Percentiles rank a stretch among this genome's conserved stretches.
phyloP scores from a whole-genome alignment of 768 basidiomycete species.

The Phlebiopsis flavidoalba region DNA sequence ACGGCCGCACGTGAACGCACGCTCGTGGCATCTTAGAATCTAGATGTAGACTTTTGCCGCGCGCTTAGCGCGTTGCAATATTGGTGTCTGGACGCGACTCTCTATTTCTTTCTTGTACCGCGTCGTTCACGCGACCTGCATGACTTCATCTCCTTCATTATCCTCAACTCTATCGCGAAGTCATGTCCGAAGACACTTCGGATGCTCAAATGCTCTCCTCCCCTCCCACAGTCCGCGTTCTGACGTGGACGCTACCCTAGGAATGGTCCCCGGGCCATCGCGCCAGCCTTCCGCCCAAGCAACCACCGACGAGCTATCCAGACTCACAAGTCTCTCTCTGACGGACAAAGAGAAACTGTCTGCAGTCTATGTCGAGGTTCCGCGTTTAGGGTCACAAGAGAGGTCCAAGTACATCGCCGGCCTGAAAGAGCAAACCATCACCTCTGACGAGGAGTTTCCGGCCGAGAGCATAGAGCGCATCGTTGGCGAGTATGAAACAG shows the following conservation, averaged over 20 bases:
- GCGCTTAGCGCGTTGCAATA: background rate
- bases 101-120: background rate
- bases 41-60: background rate
- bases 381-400: background rate
- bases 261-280: constrained; percentile 2
- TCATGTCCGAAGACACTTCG: constrained; percentile 4
- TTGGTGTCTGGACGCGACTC: constrained; percentile 1
- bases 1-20: too few relatives aligned
- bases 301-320: background rate
- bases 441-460: constrained; percentile 9
- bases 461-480: constrained; percentile 26
- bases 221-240: background rate
- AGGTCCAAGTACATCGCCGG: constrained; percentile 6
- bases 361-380: constrained; percentile 3
- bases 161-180: background rate
- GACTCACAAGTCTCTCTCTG: background rate
- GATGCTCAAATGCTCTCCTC: constrained; percentile 6
- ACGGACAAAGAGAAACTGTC: background rate
- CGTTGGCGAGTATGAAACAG: constrained; percentile 50
- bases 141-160: background rate
- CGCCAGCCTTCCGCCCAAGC: background rate
- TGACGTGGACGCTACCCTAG: background rate
- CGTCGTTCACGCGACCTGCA: background rate
- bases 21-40: too few relatives aligned
- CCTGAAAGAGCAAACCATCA: constrained; percentile 7